Evolutionary conservation across 148 eudicot genomes (phyloP), one percentile per base, ranked within the genome.

Genomic region (Camellia lanceoleosa): DNA sequence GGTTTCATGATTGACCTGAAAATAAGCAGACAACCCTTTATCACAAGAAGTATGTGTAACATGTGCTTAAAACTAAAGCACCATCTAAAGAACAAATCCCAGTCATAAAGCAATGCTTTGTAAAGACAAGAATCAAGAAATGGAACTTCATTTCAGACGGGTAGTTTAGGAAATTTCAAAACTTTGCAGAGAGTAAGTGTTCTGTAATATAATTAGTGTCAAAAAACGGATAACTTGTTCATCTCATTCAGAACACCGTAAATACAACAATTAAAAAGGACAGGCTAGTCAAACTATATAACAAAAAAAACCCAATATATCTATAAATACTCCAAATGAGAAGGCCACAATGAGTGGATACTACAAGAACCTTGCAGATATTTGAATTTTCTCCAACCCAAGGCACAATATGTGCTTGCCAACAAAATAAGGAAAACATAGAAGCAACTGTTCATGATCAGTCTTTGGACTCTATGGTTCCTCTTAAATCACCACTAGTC

Each of bases 1-100:
- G 43, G 82, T 76, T 54, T 84, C 80, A 80, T 87, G 79, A 82
- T 85, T 88, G 81, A 97, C 90, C 98, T 97, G 89, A 23, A 49
- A 83, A 85, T 8, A 82, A 19, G 64, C 68, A 68, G 76, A 46
- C 11, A 66, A 54, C 64, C 55, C 30, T 64, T 81, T 14, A 83
- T 16, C 76, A 38, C 38, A 80, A 56, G 41, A 59, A 46, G 38
- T 44, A 66, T 9, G 7, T 38, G 15, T 66, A 12, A 19, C 2
- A 43, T 14, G 61, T 54, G 58, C 65, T 60, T 68, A 56, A 63
- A 75, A 64, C 54, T 66, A 49, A 38, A 42, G 38, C 43, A 69
- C 30, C 68, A 23, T 49, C 67, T 5, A 43, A 66, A 12, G 30
- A 64, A 16, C 9, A 73, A 61, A 23, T 7, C 19, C 3, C 38